A percentile compares a stretch with the other conserved stretches of the same genome.
These are phyloP conservation scores for Paraglomus brasilianum DNA, from an alignment of 192 early-diverging fungal species.

Conservation along the genomic window DNA sequence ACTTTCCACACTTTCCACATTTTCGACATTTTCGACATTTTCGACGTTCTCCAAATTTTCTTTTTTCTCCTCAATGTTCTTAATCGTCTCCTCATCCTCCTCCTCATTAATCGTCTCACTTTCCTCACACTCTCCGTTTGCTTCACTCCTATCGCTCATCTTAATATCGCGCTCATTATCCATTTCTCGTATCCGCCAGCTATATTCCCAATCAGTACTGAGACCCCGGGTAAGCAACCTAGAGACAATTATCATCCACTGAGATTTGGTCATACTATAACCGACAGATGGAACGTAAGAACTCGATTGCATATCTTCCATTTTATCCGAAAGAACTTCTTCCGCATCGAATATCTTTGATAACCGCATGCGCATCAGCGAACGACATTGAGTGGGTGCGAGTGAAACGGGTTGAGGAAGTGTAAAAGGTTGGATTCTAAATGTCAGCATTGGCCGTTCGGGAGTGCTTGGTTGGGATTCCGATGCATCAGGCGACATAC, in stretches of 20 bases:
- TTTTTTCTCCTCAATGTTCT: no score
- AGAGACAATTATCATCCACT: constrained; percentile 43
- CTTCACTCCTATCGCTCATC: no score
- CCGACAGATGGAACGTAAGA: background rate
- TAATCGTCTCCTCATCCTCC: no score
- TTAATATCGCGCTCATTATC: no score
- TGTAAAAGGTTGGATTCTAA: constrained; percentile 45
- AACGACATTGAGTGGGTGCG: constrained; percentile 14
- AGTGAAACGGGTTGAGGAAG: constrained; percentile 32
- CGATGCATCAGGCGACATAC: background rate
- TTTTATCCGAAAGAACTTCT: background rate
- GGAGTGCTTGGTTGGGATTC: background rate
- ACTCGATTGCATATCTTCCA: background rate
- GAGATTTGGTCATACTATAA: constrained; percentile 35
- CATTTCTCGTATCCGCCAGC: no score
- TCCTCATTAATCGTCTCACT: no score
- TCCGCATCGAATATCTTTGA: constrained; percentile 39
- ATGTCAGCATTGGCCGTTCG: constrained; percentile 37
- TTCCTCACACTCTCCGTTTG: no score
- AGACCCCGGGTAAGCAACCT: constrained; percentile 42
- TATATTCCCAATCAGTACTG: constrained; percentile 27
- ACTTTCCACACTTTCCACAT: no score
- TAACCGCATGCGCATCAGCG: constrained; percentile 33
- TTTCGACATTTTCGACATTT: background rate
- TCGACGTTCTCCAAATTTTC: background rate